Base-by-base conservation (phyloP, 768 basidiomycete species). In the Antrodiella citrinella region DNA sequence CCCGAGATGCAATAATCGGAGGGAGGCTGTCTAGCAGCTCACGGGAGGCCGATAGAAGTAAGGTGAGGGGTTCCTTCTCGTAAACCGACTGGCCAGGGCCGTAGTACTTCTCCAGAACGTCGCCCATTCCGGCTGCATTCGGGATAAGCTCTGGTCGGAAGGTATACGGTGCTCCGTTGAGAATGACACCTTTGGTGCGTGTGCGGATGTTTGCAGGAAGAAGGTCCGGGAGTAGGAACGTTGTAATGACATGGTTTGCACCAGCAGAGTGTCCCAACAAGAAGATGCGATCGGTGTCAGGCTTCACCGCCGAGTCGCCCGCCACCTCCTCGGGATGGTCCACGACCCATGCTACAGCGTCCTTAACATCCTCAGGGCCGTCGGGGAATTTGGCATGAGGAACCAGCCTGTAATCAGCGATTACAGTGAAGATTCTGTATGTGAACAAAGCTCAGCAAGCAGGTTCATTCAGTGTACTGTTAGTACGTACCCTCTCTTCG, bases 321-420 rank as follows among this genome's bases (percentile, higher is more conserved):
- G 55, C 40, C 21, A 63, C 45, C 12, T 49, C 22, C 38, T 50
- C 39, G n/a, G 43, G 21, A 51, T 81, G 62, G 26, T 68, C 39
- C 49, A 75, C 54, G 23, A 72, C 64, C 80, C 82, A 86, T 19
- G 69, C 57, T 4, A 82, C 57, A 10, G 83, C 81, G 53, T 83
- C 80, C 11, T 75, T 75, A 4, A 84, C 59, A 57, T 85, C 83
- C 54, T 79, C 71, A 0, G 72, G 73, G 0, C 74, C 69, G 0
- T 67, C 69, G 0, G 84, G 84, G 60, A 74, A 84, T n/a, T 62
- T 68, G 50, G 72, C 73, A 24, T 73, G 59, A 4, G 83, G 83
- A 3, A 75, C 74, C 38, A 86, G 73, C 0, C 81, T 77, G 55
- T 86, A 86, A 65, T 86, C 82, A 0, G 84, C 74, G 54, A 86